These are phyloP conservation scores for Yamadazyma triangularis DNA, from an alignment of 1,139 yeast genomes.

Conservation along the genomic window DNA sequence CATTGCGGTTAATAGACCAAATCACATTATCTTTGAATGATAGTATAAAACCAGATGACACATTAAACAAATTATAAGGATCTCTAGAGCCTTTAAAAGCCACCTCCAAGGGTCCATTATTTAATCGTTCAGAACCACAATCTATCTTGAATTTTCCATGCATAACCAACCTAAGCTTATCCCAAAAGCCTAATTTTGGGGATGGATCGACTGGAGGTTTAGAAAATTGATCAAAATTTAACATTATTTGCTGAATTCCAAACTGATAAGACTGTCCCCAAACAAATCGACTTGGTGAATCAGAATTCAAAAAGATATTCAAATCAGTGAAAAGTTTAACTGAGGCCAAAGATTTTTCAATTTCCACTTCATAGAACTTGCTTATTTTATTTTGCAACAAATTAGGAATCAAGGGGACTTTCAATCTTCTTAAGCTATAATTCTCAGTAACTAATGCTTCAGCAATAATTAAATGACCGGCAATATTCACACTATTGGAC, in stretches of 20 bases:
- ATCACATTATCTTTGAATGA: slow-evolving; percentile 33
- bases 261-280: slow-evolving; percentile 90
- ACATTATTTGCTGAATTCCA: slow-evolving; percentile 77
- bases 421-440: slow-evolving; percentile 54
- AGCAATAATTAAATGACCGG: slow-evolving; percentile 46
- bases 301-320: slow-evolving; percentile 50
- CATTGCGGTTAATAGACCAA: slow-evolving; percentile 39
- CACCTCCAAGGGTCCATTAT: slow-evolving; percentile 46
- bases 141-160: slow-evolving; percentile 42
- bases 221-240: slow-evolving; percentile 76
- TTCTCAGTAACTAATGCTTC: slow-evolving; percentile 37
- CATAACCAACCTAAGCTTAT: slow-evolving; percentile 44
- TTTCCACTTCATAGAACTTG: slow-evolving; percentile 48
- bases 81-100: slow-evolving; percentile 47
- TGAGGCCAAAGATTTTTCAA: slow-evolving; percentile 74
- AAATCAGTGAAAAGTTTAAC: slow-evolving; percentile 70
- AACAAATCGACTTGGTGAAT: slow-evolving; percentile 60
- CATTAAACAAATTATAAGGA: slow-evolving; percentile 39
- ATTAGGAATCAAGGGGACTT: slow-evolving; percentile 46
- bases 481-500: slow-evolving; percentile 21
- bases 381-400: neutral
- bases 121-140: slow-evolving; percentile 5
- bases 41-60: slow-evolving; percentile 38
- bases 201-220: slow-evolving; percentile 74
- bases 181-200: slow-evolving; percentile 55